Evolutionary conservation across 2,329 filamentous ascomycete species (phyloP), one percentile per base, ranked within the genome.

Genomic region (Thelonectria blattea): DNA sequence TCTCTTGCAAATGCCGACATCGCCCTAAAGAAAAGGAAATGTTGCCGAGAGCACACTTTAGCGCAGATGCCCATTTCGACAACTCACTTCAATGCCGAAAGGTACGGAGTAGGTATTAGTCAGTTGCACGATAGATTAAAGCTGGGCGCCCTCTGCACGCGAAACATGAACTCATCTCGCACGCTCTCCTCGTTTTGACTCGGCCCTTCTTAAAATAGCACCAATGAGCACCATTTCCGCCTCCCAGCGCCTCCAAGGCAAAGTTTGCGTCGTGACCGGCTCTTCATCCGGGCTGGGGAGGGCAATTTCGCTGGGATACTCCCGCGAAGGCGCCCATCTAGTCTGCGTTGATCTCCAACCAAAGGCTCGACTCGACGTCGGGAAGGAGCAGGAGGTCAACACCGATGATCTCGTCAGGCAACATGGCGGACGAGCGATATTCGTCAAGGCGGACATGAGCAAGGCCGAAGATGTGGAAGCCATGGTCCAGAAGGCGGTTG

Each of bases 231-330:
- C 30, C 9, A 17, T 56, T 5, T 22, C 48, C 24, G 17, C 27
- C 2, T 42, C 52, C 12, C 53, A 56, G 2, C 65, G 68, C 10
- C 49, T 70, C 2, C 22, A 56, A 9, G 58, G 39, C 20, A 70
- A 69, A 20, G 59, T 81, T 74, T 63, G 74, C 72, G 76, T 83
- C 22, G 72, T 83, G 6, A 82, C 81, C 0, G 81, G 81, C 11
- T 71, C 78, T 2, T 81, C 80, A 0, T 80, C 79, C 0, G 80
- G 80, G 2, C 67, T 83, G 0, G 80, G 81, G 1, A 74, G 80
- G 4, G 76, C 79, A 1, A 83, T 83, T n/a, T 71, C 79, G 0
- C 62, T 80, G 2, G 74, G 72, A 2, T 82, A 80, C 55, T 74
- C 78, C 1, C 67, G 62, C 3, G 75, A 81, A 55, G 80, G 80